Percentiles rank a stretch among this genome's conserved stretches.
Evolutionary conservation across 2,329 filamentous ascomycete species (phyloP).

Genomic region (Fusarium oligoseptatum): DNA sequence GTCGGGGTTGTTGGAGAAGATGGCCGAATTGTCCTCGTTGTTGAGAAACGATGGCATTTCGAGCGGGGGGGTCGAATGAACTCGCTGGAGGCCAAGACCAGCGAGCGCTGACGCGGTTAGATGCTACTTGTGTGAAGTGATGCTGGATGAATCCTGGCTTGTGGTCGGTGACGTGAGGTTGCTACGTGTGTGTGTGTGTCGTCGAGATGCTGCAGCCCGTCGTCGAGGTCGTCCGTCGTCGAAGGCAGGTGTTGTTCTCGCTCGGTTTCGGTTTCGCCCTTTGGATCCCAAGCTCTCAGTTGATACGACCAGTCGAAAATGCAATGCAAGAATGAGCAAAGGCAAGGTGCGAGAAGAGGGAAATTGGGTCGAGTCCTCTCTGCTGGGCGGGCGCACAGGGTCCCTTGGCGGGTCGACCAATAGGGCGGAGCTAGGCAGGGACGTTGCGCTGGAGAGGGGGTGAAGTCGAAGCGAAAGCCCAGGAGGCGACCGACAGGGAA

Average conservation of each 20-base stretch:
- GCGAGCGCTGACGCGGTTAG: slow-evolving; percentile 42
- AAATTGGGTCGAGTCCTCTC: slow-evolving; percentile 45
- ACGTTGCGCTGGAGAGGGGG: slow-evolving; percentile 37
- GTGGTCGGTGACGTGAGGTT: slow-evolving; percentile 9
- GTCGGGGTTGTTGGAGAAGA: slow-evolving; percentile 58
- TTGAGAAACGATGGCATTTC: slow-evolving; percentile 69
- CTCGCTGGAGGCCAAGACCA: slow-evolving; percentile 42
- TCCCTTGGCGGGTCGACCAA: slow-evolving; percentile 47
- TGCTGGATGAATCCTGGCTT: slow-evolving; percentile 37
- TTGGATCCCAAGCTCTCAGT: slow-evolving; percentile 31
- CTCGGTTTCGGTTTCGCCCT: slow-evolving; percentile 16
- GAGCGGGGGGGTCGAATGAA: slow-evolving; percentile 45
- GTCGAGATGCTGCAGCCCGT: slow-evolving; percentile 18
- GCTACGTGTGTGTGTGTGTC: slow-evolving; percentile 2
- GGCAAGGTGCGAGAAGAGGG: slow-evolving; percentile 39
- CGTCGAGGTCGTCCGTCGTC: not conserved
- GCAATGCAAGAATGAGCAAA: slow-evolving; percentile 35
- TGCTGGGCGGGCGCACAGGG: slow-evolving; percentile 46
- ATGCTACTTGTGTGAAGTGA: slow-evolving; percentile 43
- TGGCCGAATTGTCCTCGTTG: slow-evolving; percentile 59
- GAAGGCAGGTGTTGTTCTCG: slow-evolving; percentile 13
- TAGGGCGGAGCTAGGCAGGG: slow-evolving; percentile 31
- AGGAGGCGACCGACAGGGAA: not conserved
- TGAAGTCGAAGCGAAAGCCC: slow-evolving; percentile 19
- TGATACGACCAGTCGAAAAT: slow-evolving; percentile 24